These are phyloP conservation scores for Stagonosporopsis tanaceti DNA, from an alignment of 2,329 filamentous ascomycete species.

Conservation along the genomic window DNA sequence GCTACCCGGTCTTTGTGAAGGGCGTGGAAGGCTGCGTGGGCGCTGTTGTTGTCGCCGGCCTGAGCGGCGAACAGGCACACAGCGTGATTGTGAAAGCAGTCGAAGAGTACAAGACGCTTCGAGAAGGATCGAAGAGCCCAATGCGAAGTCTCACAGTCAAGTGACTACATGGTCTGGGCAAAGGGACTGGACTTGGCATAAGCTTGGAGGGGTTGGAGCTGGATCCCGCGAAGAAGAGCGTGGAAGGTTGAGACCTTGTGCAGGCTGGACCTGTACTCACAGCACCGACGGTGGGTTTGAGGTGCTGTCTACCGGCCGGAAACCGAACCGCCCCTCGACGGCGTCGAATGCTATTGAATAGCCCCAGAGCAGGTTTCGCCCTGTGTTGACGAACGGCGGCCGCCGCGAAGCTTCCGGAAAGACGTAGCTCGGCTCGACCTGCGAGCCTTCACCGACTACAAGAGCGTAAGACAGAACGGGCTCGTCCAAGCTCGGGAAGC, in stretches of 20 bases:
- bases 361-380: conserved; percentile 43
- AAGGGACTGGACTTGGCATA: conserved; percentile 22
- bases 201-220: conserved; percentile 5
- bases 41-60: conserved; percentile 76
- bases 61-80: conserved; percentile 81
- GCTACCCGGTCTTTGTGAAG: conserved; percentile 73
- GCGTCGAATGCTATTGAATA: conserved; percentile 49
- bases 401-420: conserved; percentile 32
- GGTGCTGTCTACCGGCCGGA: conserved; percentile 30
- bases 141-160: conserved; percentile 46
- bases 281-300: conserved; percentile 26
- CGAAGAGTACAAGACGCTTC: conserved; percentile 58
- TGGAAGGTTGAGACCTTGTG: background rate
- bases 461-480: conserved; percentile 35
- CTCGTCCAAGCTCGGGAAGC: conserved; percentile 30
- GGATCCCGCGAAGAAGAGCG: background rate
- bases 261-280: conserved; percentile 16
- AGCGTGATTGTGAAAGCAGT: conserved; percentile 76
- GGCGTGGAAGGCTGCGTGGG: conserved; percentile 80
- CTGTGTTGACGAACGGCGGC: conserved; percentile 45
- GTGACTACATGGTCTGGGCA: conserved; percentile 36
- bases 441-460: conserved; percentile 34
- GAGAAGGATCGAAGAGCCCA: conserved; percentile 46
- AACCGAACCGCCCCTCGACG: conserved; percentile 41
- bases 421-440: conserved; percentile 40